Evolutionary conservation across 306 rosid species (phyloP), one percentile per base, ranked within the genome.

Genomic region (Corylus heterophylla): DNA sequence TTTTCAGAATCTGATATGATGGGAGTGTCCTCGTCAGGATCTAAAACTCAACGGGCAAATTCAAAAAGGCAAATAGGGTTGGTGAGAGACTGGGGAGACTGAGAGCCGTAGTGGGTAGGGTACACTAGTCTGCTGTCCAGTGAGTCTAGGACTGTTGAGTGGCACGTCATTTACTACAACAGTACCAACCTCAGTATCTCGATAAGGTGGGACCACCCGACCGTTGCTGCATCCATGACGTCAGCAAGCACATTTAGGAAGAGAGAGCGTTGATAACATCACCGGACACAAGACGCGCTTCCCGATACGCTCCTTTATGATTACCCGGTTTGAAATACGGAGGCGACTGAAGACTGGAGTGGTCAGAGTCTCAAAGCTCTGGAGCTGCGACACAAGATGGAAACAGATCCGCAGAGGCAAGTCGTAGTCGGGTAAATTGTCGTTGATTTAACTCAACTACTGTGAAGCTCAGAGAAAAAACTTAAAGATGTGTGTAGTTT

Each of bases 201-300:
- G 18, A 45, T 2, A 3, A 39, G 12, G 39, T 44, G 69, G 83
- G 83, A 80, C 79, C 78, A 74, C 22, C 74, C 56, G 78, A 80
- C 83, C 83, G 79, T 74, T 80, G 69, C 58, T 51, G 68, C 69
- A 39, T 6, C 14, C 1, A 37, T 66, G 74, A 74, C 79, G 75
- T 64, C 56, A 80, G 25, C 67, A 4, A 16, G 5, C 76, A n/a
- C 63, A 8, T 45, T 17, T 17, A 17, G 50, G 0, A 5, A n/a
- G 6, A 0, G n/a, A 45, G 35, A 31, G 77, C 25, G 11, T 3
- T 4, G 63, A 50, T 48, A 49, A 39, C 25, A n/a, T 44, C 68
- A 62, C 69, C 54, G 13, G 25, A 8, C 35, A 35, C 67, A 73
- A 0, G 51, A 9, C 72, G 22, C 51, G 71, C 48, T 35, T 37